Conservation (phyloP, 164 flowering plant genomes). For the Chimonanthus salicifolius region DNA sequence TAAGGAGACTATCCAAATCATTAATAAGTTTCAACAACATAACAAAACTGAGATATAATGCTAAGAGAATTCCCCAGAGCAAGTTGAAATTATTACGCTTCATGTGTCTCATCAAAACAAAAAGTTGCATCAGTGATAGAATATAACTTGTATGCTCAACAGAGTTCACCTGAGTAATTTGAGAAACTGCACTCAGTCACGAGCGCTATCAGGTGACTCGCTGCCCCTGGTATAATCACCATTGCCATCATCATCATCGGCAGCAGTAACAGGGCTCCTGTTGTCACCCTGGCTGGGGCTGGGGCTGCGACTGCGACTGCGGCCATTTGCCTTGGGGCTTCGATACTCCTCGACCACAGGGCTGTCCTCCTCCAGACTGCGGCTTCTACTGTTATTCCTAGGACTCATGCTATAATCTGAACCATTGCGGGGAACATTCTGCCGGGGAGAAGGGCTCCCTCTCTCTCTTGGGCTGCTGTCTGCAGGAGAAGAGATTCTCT, state of each 20-base stretch:
- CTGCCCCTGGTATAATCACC: conserved; percentile 9
- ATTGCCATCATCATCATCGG: conserved; percentile 7
- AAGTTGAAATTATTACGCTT: no score
- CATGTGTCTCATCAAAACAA: no score
- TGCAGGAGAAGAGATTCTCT: conserved; percentile 50
- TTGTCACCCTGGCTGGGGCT: conserved; percentile 1
- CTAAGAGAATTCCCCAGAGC: no score
- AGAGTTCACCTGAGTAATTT: neutral
- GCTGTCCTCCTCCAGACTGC: conserved; percentile 13
- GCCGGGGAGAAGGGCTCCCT: conserved; percentile 37
- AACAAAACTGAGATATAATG: no score
- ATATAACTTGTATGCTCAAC: neutral
- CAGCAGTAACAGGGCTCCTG: conserved; percentile 8
- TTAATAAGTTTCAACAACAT: no score
- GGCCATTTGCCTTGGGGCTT: conserved; percentile 18
- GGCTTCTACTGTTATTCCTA: conserved; percentile 39
- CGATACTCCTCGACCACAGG: conserved; percentile 26
- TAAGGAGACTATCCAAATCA: no score
- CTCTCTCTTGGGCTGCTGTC: conserved; percentile 40
- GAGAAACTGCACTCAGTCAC: neutral
- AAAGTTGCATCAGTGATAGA: no score
- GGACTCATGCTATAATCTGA: conserved; percentile 62
- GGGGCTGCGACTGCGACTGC: conserved; percentile 13
- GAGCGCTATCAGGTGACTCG: conserved; percentile 9
- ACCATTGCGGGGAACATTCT: conserved; percentile 22